Evolutionary conservation across 164 flowering plant genomes (phyloP).

Genomic region (Litsea cubeba): DNA sequence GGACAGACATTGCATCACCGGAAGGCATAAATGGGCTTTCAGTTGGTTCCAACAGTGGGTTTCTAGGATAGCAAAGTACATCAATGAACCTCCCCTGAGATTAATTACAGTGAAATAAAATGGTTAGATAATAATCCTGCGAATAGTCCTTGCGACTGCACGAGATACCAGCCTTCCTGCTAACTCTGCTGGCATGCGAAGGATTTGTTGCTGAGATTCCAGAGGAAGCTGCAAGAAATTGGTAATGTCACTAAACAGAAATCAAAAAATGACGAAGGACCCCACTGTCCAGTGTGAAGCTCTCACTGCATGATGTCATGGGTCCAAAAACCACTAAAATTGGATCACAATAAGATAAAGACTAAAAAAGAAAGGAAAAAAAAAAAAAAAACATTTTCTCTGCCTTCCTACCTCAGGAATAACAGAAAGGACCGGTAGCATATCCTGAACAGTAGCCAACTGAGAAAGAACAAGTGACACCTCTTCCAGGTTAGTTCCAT

Average conservation of each 20-base stretch:
- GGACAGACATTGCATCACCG: not conserved
- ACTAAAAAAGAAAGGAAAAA: not conserved
- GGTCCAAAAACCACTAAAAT: too few relatives aligned
- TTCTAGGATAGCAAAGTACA: not conserved
- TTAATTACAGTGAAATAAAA: not conserved
- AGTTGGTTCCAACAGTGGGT: not conserved
- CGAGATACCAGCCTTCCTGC: slow-evolving; percentile 68
- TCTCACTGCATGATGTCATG: not conserved
- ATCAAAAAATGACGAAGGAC: not conserved
- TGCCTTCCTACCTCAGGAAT: slow-evolving; percentile 59
- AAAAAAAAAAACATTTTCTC: not conserved
- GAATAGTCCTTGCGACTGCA: slow-evolving; percentile 62
- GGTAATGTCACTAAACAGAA: not conserved
- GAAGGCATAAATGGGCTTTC: not conserved
- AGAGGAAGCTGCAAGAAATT: slow-evolving; percentile 58
- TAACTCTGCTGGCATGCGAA: slow-evolving; percentile 64
- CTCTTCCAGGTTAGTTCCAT: slow-evolving; percentile 26
- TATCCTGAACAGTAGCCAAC: slow-evolving; percentile 44
- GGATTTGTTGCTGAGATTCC: slow-evolving; percentile 59
- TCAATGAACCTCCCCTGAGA: not conserved
- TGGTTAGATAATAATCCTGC: slow-evolving; percentile 45
- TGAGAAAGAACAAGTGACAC: slow-evolving; percentile 35
- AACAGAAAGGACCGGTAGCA: slow-evolving; percentile 51
- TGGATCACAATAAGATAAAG: not conserved
- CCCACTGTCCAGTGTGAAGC: not conserved